phyloP scores from a whole-genome alignment of 2,329 filamentous ascomycete genomes.

The Cladobotryum protrusum region DNA sequence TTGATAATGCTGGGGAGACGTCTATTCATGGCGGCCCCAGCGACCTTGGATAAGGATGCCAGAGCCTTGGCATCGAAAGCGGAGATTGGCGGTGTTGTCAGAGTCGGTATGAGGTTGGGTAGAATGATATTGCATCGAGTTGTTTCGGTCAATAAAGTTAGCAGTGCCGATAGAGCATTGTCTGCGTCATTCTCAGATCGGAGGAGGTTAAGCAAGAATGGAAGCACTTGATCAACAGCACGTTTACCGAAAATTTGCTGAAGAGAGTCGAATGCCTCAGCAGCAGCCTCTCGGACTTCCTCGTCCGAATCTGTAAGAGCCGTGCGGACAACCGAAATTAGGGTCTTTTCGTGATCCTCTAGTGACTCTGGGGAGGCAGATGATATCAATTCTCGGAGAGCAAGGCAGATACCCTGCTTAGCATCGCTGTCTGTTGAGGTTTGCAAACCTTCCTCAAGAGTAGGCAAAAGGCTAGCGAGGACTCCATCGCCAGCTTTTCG shows the following conservation, averaged over 20 bases:
- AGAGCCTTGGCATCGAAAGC: conserved; percentile 92
- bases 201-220: conserved; percentile 83
- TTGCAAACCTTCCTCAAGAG: conserved; percentile 84
- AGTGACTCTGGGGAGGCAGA: conserved; percentile 83
- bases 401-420: conserved; percentile 95
- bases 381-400: conserved; percentile 84
- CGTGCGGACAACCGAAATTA: conserved; percentile 89
- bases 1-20: conserved; percentile 87
- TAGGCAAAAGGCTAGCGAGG: conserved; percentile 78
- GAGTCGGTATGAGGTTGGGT: conserved; percentile 89
- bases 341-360: conserved; percentile 89
- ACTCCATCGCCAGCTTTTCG: conserved; percentile 94
- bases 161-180: conserved; percentile 83
- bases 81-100: conserved; percentile 84
- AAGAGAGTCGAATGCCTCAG: conserved; percentile 92
- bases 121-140: conserved; percentile 94
- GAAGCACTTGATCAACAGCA: conserved; percentile 90
- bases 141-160: conserved; percentile 89
- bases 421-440: conserved; percentile 85
- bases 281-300: conserved; percentile 89
- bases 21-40: conserved; percentile 83
- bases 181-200: conserved; percentile 81
- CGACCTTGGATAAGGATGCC: conserved; percentile 87
- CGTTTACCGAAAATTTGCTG: conserved; percentile 92
- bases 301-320: conserved; percentile 84